Conservation (phyloP, 352 stramenopile species). For the Phytopythium helicoides region DNA sequence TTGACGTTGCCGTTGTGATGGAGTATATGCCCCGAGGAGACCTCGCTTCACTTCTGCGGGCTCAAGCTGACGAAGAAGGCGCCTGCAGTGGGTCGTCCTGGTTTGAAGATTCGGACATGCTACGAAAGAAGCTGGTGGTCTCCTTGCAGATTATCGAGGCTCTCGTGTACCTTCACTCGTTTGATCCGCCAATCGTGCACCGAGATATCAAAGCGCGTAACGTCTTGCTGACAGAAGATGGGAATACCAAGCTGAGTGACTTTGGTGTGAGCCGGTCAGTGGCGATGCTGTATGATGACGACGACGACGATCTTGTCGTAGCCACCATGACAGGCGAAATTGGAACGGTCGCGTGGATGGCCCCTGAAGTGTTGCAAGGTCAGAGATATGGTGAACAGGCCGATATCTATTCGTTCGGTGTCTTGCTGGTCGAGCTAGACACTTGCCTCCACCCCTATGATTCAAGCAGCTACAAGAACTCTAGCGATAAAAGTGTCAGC, state of each 20-base stretch:
- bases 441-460: constrained; percentile 23
- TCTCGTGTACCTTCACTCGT: constrained; percentile 45
- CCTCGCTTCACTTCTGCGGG: constrained; percentile 19
- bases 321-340: constrained; percentile 35
- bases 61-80: not conserved
- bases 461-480: not conserved
- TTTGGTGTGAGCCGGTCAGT: constrained; percentile 28
- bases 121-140: constrained; percentile 16
- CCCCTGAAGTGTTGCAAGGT: constrained; percentile 29
- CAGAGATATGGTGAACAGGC: constrained; percentile 25
- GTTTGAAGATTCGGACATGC: constrained; percentile 8
- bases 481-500: not conserved
- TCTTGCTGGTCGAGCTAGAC: constrained; percentile 31
- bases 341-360: constrained; percentile 39
- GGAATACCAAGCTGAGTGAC: constrained; percentile 25
- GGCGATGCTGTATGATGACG: constrained; percentile 19
- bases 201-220: constrained; percentile 51
- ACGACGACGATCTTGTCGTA: constrained; percentile 9
- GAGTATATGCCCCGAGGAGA: constrained; percentile 40
- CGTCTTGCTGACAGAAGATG: constrained; percentile 28
- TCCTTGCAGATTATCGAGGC: constrained; percentile 28
- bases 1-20: constrained; percentile 35
- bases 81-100: not conserved
- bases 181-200: constrained; percentile 39
- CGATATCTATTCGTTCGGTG: constrained; percentile 43